These are phyloP conservation scores for Spergularia marina DNA, from an alignment of 148 eudicot genomes.

Conservation along the genomic window DNA sequence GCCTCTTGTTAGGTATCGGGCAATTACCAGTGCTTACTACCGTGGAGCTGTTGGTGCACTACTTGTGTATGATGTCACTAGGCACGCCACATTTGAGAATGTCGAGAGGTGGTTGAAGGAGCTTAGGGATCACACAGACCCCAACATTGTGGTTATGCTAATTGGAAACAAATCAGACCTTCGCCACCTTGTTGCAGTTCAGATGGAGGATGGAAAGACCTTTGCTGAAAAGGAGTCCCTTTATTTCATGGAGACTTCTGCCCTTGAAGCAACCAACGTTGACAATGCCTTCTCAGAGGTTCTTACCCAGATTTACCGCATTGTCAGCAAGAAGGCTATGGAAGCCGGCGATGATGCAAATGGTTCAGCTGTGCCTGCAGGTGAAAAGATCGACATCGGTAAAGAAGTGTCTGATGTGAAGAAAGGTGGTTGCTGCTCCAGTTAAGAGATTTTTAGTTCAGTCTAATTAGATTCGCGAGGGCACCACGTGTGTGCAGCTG, in stretches of 20 bases:
- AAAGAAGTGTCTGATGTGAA: slow-evolving; percentile 67
- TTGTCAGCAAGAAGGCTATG: slow-evolving; percentile 68
- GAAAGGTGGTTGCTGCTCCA: slow-evolving; percentile 62
- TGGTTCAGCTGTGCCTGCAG: slow-evolving; percentile 47
- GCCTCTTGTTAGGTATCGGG: slow-evolving; percentile 29
- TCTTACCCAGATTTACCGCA: slow-evolving; percentile 57
- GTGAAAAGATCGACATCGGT: slow-evolving; percentile 62
- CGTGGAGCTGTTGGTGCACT: slow-evolving; percentile 52
- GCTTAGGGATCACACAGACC: slow-evolving; percentile 69
- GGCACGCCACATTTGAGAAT: slow-evolving; percentile 40
- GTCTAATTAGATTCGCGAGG: slow-evolving; percentile 8
- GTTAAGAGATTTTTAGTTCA: slow-evolving; percentile 18
- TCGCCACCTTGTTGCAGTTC: slow-evolving; percentile 66
- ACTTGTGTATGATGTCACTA: slow-evolving; percentile 46
- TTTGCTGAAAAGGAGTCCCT: slow-evolving; percentile 63
- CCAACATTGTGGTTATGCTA: slow-evolving; percentile 72
- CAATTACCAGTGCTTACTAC: slow-evolving; percentile 43
- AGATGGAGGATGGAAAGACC: slow-evolving; percentile 51
- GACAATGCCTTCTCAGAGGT: slow-evolving; percentile 61
- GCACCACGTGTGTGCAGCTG: not conserved
- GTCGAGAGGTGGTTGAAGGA: slow-evolving; percentile 56
- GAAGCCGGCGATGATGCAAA: slow-evolving; percentile 51
- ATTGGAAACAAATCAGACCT: slow-evolving; percentile 72
- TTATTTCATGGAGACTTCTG: slow-evolving; percentile 74
- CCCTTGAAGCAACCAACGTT: slow-evolving; percentile 64